Evolutionary conservation across 805 yeast genomes (phyloP).

Genomic region (Candida michaelii): DNA sequence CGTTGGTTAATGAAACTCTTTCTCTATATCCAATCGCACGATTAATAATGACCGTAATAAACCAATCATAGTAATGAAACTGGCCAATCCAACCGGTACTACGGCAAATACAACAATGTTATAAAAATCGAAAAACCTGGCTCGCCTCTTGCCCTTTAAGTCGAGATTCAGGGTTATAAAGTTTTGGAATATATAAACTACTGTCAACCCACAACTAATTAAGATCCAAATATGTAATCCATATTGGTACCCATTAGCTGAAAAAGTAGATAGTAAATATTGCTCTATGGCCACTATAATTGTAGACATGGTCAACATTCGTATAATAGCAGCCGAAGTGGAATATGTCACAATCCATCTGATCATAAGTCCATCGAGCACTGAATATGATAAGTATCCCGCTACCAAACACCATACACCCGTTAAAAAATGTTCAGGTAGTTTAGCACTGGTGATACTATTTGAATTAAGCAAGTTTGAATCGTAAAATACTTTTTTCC

Average conservation of each 20-base stretch:
- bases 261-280: slow-evolving; percentile 60
- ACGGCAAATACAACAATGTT: slow-evolving; percentile 94
- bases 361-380: slow-evolving; percentile 84
- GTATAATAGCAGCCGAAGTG: slow-evolving; percentile 80
- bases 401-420: slow-evolving; percentile 94
- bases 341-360: slow-evolving; percentile 93
- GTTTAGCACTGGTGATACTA: slow-evolving; percentile 57
- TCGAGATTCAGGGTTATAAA: slow-evolving; percentile 80
- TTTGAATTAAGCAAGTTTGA: slow-evolving; percentile 11
- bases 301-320: slow-evolving; percentile 82
- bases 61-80: slow-evolving; percentile 89
- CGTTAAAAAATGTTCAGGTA: slow-evolving; percentile 77
- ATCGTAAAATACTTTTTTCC: slow-evolving; percentile 33
- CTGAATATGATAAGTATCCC: slow-evolving; percentile 78
- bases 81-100: slow-evolving; percentile 95
- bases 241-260: slow-evolving; percentile 67
- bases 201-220: slow-evolving; percentile 80
- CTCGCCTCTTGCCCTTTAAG: slow-evolving; percentile 42
- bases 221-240: slow-evolving; percentile 89
- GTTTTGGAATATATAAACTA: slow-evolving; percentile 79
- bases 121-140: slow-evolving; percentile 80
- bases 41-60: slow-evolving; percentile 73
- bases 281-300: slow-evolving; percentile 70
- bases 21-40: slow-evolving; percentile 60
- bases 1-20: too few relatives aligned